These are phyloP conservation scores for Fagopyrum esculentum DNA, from an alignment of 148 eudicot species.

Conservation along the genomic window DNA sequence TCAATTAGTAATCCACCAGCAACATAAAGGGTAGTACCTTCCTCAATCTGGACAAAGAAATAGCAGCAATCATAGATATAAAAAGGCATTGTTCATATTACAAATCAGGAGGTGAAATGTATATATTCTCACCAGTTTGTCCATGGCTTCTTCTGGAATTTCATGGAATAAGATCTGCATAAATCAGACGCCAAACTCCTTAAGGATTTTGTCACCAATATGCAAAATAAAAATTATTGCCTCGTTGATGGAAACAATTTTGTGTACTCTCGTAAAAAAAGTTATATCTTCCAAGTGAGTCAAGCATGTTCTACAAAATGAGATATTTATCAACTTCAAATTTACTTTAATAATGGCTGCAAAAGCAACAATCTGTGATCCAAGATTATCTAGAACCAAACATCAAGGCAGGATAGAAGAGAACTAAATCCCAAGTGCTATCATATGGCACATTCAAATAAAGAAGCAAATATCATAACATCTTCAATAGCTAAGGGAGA, in stretches of 20 bases:
- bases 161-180: conserved; percentile 78
- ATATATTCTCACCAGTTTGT: conserved; percentile 49
- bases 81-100: not conserved
- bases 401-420: not conserved
- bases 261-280: no score
- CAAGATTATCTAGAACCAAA: not conserved
- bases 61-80: not conserved
- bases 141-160: conserved; percentile 65
- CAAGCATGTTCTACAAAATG: not conserved
- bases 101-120: not conserved
- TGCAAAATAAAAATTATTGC: not conserved
- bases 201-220: not conserved
- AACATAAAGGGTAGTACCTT: conserved; percentile 63
- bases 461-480: no score
- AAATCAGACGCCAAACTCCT: not conserved
- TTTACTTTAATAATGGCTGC: not conserved
- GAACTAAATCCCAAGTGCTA: not conserved
- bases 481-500: no score
- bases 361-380: not conserved
- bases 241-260: not conserved
- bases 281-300: not conserved
- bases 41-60: conserved; percentile 51
- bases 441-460: no score
- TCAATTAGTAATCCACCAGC: conserved; percentile 88
- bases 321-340: not conserved